Conservation (phyloP, 2,329 filamentous ascomycete species). For the Colletotrichum salicis region DNA sequence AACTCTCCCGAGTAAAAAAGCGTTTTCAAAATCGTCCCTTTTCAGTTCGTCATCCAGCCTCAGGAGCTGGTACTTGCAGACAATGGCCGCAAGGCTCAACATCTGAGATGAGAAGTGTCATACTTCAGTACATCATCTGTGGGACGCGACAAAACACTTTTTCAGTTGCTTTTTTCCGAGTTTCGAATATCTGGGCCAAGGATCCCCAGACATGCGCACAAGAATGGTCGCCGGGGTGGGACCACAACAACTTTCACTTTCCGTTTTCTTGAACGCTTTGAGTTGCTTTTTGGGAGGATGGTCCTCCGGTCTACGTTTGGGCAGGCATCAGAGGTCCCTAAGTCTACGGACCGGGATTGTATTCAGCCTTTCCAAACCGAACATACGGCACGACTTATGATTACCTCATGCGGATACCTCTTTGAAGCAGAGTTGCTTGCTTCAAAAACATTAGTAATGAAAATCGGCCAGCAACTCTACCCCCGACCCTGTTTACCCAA, state of each 20-base stretch:
- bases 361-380: slow-evolving; percentile 22
- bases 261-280: not conserved
- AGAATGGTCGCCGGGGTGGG: slow-evolving; percentile 11
- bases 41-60: slow-evolving; percentile 10
- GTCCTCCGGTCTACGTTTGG: slow-evolving; percentile 34
- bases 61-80: slow-evolving; percentile 26
- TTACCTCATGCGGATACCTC: slow-evolving; percentile 36
- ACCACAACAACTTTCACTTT: slow-evolving; percentile 19
- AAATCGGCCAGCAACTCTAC: slow-evolving; percentile 27
- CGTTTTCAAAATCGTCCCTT: slow-evolving; percentile 19
- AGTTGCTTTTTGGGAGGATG: slow-evolving; percentile 33
- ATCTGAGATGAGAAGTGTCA: not conserved
- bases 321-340: slow-evolving; percentile 29
- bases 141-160: slow-evolving; percentile 18
- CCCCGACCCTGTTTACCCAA: slow-evolving; percentile 12
- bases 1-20: slow-evolving; percentile 61
- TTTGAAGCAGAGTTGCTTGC: slow-evolving; percentile 32
- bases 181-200: slow-evolving; percentile 14
- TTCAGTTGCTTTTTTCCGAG: not conserved
- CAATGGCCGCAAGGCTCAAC: slow-evolving; percentile 32
- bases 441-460: slow-evolving; percentile 36
- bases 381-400: slow-evolving; percentile 35
- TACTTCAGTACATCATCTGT: slow-evolving; percentile 4
- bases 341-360: slow-evolving; percentile 23
- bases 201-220: slow-evolving; percentile 12